Evolutionary conservation across 176 grass and related monocot species (phyloP), one percentile per base, ranked within the genome.

Genomic region (Eleusine coracana): DNA sequence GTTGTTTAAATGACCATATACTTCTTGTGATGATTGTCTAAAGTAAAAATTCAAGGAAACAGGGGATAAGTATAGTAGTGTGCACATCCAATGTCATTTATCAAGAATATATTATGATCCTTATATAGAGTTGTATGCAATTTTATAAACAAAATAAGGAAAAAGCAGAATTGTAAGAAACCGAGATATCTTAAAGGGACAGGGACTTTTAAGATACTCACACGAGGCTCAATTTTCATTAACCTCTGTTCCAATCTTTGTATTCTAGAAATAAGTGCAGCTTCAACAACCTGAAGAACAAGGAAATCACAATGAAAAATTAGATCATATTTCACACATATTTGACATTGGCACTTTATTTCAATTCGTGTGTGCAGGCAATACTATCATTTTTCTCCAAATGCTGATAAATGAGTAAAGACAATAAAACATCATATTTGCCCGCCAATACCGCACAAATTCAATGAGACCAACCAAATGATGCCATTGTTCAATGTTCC

Each of bases 231-330:
- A 61, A 96, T 82, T 68, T 92, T 81, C 89, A 98, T 96, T 87
- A 98, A 77, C 78, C 85, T 95, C 36, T 85, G 89, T 54, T 98
- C 96, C 76, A 98, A 48, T 76, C 87, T 88, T 82, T 93, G 85
- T 88, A 98, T 98, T 90, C 96, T 93, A 18, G 93, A 98, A 74
- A 98, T 62, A 18, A 98, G 80, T 83, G 96, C 93, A 62, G 96
- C 96, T 93, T 98, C 96, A 5, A 98, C 93, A 90, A 98, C 96
- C 96, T 98, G 71, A 71, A 75, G 23, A 78, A 78, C 62, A 66
- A 48, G 13, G 29, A 51, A 73, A 74, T 68, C 55, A 85, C 7
- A 70, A 80, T 50, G 56, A 71, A 66, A 74, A 1, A 84, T 79
- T 5, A 55, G 78, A 83, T 67, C 49, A 66, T 63, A 75, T 78